A percentile compares a stretch with the other conserved stretches of the same genome.
Conservation (phyloP, 2,329 filamentous ascomycete genomes). For the Fusarium piperis region DNA sequence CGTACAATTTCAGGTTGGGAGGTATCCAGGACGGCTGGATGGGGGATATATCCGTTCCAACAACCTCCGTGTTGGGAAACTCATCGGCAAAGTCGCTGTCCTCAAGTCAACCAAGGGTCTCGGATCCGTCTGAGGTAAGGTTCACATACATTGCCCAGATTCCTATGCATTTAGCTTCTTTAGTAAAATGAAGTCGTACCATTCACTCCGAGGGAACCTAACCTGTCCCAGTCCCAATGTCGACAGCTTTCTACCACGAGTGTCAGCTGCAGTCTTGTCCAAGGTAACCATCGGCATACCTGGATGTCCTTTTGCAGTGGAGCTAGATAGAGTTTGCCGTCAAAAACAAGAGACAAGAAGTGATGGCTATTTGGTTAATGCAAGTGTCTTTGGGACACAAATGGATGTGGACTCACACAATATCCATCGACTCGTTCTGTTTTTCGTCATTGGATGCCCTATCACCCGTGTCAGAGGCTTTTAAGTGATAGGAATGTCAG, state of each 20-base stretch:
- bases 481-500: background rate
- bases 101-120: background rate
- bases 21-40: slow-evolving; percentile 52
- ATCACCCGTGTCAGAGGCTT: background rate
- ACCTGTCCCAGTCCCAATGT: slow-evolving; percentile 34
- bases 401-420: background rate
- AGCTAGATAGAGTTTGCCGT: slow-evolving; percentile 16
- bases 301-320: slow-evolving; percentile 12
- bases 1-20: slow-evolving; percentile 19
- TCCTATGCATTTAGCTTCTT: background rate
- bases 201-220: background rate
- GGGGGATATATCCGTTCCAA: slow-evolving; percentile 65
- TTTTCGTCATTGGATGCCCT: slow-evolving; percentile 32
- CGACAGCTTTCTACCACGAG: slow-evolving; percentile 5
- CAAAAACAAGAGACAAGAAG: slow-evolving; percentile 6
- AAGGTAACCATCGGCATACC: background rate
- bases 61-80: slow-evolving; percentile 55
- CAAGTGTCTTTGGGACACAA: background rate
- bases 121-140: background rate
- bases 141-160: slow-evolving; percentile 12
- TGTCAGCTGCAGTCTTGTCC: rapidly evolving
- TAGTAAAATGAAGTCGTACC: background rate
- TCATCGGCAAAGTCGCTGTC: slow-evolving; percentile 60
- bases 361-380: slow-evolving; percentile 9
- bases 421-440: slow-evolving; percentile 31